These are phyloP conservation scores for Lactarius hengduanensis DNA, from an alignment of 768 basidiomycete species.

Conservation along the genomic window DNA sequence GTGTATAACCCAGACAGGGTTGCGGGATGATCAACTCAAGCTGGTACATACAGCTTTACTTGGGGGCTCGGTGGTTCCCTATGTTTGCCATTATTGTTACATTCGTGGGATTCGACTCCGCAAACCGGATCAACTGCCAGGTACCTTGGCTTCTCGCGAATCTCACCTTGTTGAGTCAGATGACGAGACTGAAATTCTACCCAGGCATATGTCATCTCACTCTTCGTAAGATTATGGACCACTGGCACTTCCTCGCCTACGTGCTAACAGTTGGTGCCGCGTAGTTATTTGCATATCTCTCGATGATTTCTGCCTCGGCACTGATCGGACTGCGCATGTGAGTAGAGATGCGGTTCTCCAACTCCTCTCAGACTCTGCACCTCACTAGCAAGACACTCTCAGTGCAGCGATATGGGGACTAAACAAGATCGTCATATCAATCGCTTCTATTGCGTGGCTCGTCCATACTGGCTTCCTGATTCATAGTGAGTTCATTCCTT, in stretches of 20 bases:
- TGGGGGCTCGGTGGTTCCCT: neutral
- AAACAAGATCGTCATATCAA: too few relatives aligned
- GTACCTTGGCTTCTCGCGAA: too few relatives aligned
- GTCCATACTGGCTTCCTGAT: too few relatives aligned
- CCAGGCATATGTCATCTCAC: neutral
- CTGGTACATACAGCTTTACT: neutral
- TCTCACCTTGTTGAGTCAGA: neutral
- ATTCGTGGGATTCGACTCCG: neutral
- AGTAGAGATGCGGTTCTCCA: neutral
- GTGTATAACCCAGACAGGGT: neutral
- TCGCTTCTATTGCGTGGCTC: too few relatives aligned
- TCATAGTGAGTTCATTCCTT: too few relatives aligned
- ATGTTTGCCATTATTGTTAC: neutral
- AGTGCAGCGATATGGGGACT: too few relatives aligned
- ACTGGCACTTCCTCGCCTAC: neutral
- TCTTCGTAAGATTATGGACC: neutral
- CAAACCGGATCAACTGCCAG: neutral
- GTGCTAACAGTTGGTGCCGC: neutral
- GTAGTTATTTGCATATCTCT: slow-evolving; percentile 3
- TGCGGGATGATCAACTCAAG: neutral
- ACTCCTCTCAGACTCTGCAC: too few relatives aligned
- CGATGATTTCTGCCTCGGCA: slow-evolving; percentile 15
- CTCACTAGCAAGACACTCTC: too few relatives aligned
- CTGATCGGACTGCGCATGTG: slow-evolving; percentile 24
- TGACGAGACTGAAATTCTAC: neutral